Percentiles rank a stretch among this genome's conserved stretches.
These are phyloP conservation scores for Aspergillus alliaceus DNA, from an alignment of 2,329 filamentous ascomycete species.

Conservation along the genomic window DNA sequence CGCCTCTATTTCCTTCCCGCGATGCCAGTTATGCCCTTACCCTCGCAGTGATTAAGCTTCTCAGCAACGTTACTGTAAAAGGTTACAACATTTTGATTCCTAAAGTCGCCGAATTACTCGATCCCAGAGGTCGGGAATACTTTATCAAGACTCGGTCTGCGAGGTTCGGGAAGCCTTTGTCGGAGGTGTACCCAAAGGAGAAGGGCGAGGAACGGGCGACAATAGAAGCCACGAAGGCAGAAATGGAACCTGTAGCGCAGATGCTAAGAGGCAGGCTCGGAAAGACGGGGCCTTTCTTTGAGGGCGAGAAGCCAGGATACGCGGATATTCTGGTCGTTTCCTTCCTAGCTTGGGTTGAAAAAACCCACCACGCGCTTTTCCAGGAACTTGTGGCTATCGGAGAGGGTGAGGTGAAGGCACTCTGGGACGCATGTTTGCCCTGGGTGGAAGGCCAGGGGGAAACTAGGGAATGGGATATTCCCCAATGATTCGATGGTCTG, in stretches of 20 bases:
- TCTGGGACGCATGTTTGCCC: slow-evolving; percentile 31
- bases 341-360: slow-evolving; percentile 27
- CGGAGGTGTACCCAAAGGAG: slow-evolving; percentile 29
- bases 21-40: slow-evolving; percentile 34
- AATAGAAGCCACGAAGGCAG: slow-evolving; percentile 20
- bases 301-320: slow-evolving; percentile 31
- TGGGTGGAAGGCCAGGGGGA: slow-evolving; percentile 36
- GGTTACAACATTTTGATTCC: slow-evolving; percentile 21
- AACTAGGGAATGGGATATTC: slow-evolving; percentile 32
- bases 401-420: slow-evolving; percentile 26
- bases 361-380: slow-evolving; percentile 22
- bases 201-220: slow-evolving; percentile 17
- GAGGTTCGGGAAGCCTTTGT: slow-evolving; percentile 28
- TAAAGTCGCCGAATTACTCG: slow-evolving; percentile 23
- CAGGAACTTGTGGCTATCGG: slow-evolving; percentile 24
- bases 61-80: slow-evolving; percentile 2
- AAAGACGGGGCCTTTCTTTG: slow-evolving; percentile 36
- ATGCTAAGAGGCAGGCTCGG: slow-evolving; percentile 29
- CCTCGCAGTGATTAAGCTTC: slow-evolving; percentile 20
- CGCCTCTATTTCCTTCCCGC: slow-evolving; percentile 33
- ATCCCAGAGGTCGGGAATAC: slow-evolving; percentile 30
- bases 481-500: neutral
- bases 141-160: slow-evolving; percentile 30
- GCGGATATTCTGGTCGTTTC: slow-evolving; percentile 30
- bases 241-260: slow-evolving; percentile 18